Percentiles rank a stretch among this genome's conserved stretches.
phyloP scores from a whole-genome alignment of 306 rosid genomes.

The Begonia loranthoides region DNA sequence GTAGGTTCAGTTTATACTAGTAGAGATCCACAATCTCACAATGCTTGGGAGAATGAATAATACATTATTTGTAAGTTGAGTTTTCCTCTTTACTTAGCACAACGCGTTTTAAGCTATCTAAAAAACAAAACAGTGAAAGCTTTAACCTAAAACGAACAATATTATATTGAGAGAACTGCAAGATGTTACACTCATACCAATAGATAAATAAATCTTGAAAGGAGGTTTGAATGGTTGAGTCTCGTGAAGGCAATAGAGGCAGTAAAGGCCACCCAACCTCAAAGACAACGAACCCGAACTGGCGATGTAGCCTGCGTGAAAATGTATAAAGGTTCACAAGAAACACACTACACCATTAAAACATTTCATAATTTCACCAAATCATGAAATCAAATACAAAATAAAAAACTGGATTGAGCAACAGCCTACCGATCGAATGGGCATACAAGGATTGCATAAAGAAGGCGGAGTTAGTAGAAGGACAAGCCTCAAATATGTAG shows the following conservation, averaged over 20 bases:
- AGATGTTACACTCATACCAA: slow-evolving; percentile 32
- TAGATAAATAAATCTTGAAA: slow-evolving; percentile 59
- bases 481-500: slow-evolving; percentile 63
- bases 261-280: slow-evolving; percentile 65
- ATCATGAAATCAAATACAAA: no score
- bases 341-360: neutral
- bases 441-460: slow-evolving; percentile 78
- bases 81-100: no score
- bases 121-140: neutral
- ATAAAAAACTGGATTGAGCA: neutral
- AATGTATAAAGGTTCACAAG: slow-evolving; percentile 1
- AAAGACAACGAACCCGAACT: slow-evolving; percentile 33
- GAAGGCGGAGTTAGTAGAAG: slow-evolving; percentile 60
- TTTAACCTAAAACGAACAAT: no score
- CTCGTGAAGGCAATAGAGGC: slow-evolving; percentile 78
- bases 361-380: no score
- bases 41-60: no score
- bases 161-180: no score
- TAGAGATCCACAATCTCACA: no score
- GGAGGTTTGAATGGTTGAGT: slow-evolving; percentile 76
- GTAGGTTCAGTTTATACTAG: no score
- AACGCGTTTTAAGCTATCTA: no score
- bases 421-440: slow-evolving; percentile 57
- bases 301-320: slow-evolving; percentile 47
- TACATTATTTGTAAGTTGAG: no score